phyloP scores from a whole-genome alignment of 257 asterid species.

The Solanum pennellii region DNA sequence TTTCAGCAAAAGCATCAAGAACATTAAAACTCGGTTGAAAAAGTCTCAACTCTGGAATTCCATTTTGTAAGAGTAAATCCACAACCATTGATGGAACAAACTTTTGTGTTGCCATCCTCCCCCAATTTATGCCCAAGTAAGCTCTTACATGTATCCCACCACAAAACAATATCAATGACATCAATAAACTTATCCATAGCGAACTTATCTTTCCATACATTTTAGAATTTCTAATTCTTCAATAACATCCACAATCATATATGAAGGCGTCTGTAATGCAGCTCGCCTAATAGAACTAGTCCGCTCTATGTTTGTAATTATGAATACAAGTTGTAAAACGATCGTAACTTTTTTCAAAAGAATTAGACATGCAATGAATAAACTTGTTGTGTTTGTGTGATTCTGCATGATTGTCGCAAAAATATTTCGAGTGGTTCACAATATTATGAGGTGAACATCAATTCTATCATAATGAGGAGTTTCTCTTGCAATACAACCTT shows the following conservation, averaged over 20 bases:
- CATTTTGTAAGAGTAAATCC: neutral
- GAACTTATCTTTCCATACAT: neutral
- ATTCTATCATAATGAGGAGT: no score
- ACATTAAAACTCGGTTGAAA: neutral
- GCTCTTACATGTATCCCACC: neutral
- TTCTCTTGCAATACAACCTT: neutral
- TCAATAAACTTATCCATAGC: neutral
- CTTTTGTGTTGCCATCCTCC: neutral
- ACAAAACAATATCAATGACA: neutral
- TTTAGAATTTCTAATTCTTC: no score
- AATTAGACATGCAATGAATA: neutral
- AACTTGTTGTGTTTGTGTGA: neutral
- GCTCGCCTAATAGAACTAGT: neutral
- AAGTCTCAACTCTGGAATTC: neutral
- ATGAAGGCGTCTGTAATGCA: neutral
- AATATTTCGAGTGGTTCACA: neutral
- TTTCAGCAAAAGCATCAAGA: neutral
- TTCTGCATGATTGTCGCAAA: neutral
- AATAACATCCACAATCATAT: no score
- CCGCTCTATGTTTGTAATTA: neutral
- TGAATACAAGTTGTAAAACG: neutral
- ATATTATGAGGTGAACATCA: no score
- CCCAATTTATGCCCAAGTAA: neutral
- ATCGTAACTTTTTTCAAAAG: neutral
- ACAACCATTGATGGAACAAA: neutral